Percentiles rank a stretch among this genome's conserved stretches.
Evolutionary conservation across 139 green algal species (phyloP).

Genomic region (Raphidocelis subcapitata): DNA sequence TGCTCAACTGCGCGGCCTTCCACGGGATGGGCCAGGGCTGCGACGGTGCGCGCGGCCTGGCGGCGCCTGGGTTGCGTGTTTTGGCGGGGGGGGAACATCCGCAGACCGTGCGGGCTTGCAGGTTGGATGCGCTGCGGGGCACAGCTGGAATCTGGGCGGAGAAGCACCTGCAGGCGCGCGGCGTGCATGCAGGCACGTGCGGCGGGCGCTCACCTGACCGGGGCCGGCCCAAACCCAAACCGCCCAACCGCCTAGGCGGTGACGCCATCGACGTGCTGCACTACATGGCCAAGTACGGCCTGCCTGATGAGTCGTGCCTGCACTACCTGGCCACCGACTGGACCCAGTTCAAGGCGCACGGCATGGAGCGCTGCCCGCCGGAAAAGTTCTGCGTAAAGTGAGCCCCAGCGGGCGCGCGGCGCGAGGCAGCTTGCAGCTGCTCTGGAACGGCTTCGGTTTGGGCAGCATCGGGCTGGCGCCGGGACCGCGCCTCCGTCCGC

Average conservation of each 20-base stretch:
- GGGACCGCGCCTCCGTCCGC: no score
- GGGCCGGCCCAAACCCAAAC: no score
- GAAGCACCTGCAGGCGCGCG: neutral
- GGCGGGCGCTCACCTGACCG: no score
- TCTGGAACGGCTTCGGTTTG: neutral
- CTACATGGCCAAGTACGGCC: slow-evolving; percentile 48
- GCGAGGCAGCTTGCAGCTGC: no score
- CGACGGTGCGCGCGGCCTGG: slow-evolving; percentile 46
- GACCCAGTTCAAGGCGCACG: slow-evolving; percentile 15
- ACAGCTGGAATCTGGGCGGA: neutral
- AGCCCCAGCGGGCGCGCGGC: no score
- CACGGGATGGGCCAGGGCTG: slow-evolving; percentile 42
- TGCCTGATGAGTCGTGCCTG: slow-evolving; percentile 56
- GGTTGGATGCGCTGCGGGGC: neutral
- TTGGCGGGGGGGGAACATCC: neutral
- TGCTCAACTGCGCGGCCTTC: slow-evolving; percentile 49
- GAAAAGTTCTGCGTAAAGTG: neutral
- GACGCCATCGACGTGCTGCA: slow-evolving; percentile 34
- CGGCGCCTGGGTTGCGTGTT: neutral
- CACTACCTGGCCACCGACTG: slow-evolving; percentile 43
- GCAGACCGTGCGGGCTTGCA: neutral
- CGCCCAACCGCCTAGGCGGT: neutral
- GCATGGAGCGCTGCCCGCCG: neutral
- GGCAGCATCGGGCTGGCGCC: no score
- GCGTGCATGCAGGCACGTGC: neutral